Evolutionary conservation across 148 eudicot species (phyloP).

Genomic region (Cornus kousa): DNA sequence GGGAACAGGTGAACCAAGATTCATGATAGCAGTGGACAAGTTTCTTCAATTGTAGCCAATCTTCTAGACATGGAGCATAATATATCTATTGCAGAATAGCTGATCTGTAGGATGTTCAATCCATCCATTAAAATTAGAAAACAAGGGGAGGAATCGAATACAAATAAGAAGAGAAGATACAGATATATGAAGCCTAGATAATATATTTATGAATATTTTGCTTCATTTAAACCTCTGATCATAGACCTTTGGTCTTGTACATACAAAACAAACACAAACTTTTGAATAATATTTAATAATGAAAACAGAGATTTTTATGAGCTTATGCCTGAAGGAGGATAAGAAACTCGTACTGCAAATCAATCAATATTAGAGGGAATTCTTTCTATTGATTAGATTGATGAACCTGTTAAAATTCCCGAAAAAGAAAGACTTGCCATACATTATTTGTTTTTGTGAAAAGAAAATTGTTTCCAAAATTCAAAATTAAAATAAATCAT

Average conservation of each 20-base stretch:
- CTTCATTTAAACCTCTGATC: not conserved
- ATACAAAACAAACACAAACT: not conserved
- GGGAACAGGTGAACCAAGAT: slow-evolving; percentile 23
- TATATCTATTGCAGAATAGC: not conserved
- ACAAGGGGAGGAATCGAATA: not conserved
- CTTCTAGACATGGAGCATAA: slow-evolving; percentile 4
- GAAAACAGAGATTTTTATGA: not conserved
- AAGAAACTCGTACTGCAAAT: not conserved
- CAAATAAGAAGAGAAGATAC: not conserved
- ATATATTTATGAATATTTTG: not conserved
- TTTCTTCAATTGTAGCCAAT: slow-evolving; percentile 9
- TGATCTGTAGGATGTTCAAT: not conserved
- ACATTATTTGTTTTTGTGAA: not conserved
- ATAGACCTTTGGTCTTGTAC: not conserved
- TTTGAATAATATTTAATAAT: too few species aligned
- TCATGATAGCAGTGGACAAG: slow-evolving; percentile 31
- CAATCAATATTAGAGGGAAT: not conserved
- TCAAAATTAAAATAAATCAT: not conserved
- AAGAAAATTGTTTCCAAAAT: not conserved
- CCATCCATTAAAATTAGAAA: slow-evolving; percentile 6
- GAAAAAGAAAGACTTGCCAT: too few species aligned
- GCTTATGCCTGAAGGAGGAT: not conserved
- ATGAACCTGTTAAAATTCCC: not conserved
- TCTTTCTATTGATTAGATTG: not conserved
- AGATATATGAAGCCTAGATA: not conserved